Base-by-base conservation (phyloP, 257 asterid species). In the Buddleja alternifolia region DNA sequence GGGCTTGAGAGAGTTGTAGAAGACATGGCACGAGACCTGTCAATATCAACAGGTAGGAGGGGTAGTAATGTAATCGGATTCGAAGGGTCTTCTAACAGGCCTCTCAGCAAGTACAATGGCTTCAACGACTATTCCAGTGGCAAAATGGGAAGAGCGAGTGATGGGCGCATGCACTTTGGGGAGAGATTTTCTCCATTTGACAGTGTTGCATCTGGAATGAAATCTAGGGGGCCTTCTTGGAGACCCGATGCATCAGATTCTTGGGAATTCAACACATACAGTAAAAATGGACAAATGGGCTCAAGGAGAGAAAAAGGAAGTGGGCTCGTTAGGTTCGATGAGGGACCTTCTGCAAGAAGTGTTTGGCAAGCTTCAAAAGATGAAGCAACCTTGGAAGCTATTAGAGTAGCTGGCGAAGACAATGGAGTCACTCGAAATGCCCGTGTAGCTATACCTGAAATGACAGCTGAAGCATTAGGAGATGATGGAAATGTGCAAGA, bases 291-390 rank as follows among this genome's bases (percentile, higher is more conserved):
- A 48, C 90, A 82, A 57, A 77, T 78, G 69, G 83, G 91, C 67
- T 81, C 95, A 42, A 84, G 95, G 73, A 86, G 90, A 83, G 96
- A 83, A 50, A 86, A 89, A 75, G 93, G 93, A 73, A 80, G 74
- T 7, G 88, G 83, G 55, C 92, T 88, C 3, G 80, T 94, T 82
- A 77, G 97, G 72, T 94, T 91, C 56, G 97, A 97, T 8, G 99
- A 94, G 85, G 99, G 99, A 47, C 99, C 99, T 51, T 94, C 99
- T 42, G 99, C 99, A 4, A 85, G 99, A 82, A 92, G 99, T 55
- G 96, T 94, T 23, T 92, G 99, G 99, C 97, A 92, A 84, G 99
- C 99, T 80, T 94, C 99, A 23, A 92, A 92, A 77, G 99, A 94
- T 60, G 99, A 94, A 79, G 96, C 97, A 34, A 94, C 99, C 24